phyloP scores from a whole-genome alignment of 2,329 filamentous ascomycete genomes.

The Didymella sp. region DNA sequence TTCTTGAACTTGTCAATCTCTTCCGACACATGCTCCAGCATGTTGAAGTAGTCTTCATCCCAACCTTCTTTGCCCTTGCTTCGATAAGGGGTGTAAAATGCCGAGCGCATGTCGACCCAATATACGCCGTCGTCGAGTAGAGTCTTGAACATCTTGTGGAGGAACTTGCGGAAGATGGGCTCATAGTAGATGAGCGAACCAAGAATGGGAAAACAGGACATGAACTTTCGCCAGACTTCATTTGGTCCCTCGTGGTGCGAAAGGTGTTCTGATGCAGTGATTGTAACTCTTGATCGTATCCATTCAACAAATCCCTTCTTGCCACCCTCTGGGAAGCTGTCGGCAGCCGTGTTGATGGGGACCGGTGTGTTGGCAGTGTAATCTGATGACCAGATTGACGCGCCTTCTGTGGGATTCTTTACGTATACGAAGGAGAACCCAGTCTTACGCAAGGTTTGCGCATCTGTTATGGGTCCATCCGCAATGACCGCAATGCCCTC shows the following conservation, averaged over 20 bases:
- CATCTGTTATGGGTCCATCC: constrained; percentile 62
- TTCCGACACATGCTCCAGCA: constrained; percentile 77
- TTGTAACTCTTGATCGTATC: constrained; percentile 75
- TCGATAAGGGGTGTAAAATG: constrained; percentile 75
- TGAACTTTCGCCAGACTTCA: constrained; percentile 85
- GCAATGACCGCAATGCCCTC: constrained; percentile 76
- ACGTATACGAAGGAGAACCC: constrained; percentile 65
- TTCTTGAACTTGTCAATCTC: constrained; percentile 78
- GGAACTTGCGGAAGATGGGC: constrained; percentile 80
- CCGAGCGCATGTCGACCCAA: constrained; percentile 83
- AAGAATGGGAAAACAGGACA: constrained; percentile 74
- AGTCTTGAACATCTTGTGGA: constrained; percentile 73
- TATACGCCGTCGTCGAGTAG: constrained; percentile 81
- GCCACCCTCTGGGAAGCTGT: constrained; percentile 76
- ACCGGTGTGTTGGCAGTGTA: constrained; percentile 69
- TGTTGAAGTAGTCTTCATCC: constrained; percentile 71
- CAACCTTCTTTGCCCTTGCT: constrained; percentile 68
- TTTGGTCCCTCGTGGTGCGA: constrained; percentile 84
- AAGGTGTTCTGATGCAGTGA: constrained; percentile 75
- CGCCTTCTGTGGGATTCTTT: constrained; percentile 49
- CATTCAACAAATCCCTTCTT: constrained; percentile 75
- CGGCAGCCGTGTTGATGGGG: constrained; percentile 67
- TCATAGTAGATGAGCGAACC: constrained; percentile 85
- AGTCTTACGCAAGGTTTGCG: constrained; percentile 61
- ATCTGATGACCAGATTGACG: constrained; percentile 68